Percentiles rank a stretch among this genome's conserved stretches.
Evolutionary conservation across 1,284 basidiomycete species (phyloP).

Genomic region (Malassezia pachydermatis): DNA sequence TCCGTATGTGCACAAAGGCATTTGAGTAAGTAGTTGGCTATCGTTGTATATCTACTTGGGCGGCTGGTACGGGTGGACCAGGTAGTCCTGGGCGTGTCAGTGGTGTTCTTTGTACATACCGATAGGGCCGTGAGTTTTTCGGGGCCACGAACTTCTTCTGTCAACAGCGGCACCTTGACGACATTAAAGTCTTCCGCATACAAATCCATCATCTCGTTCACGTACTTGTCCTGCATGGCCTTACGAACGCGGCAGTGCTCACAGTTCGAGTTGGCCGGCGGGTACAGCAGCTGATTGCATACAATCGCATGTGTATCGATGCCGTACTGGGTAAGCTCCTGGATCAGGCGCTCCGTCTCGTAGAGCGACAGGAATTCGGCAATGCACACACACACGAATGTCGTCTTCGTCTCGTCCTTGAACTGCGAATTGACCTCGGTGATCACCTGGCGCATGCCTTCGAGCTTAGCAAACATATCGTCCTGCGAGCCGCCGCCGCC

Average conservation of each 20-base stretch:
- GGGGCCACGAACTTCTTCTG: slow-evolving; percentile 89
- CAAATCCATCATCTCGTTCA: slow-evolving; percentile 43
- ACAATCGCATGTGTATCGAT: slow-evolving; percentile 99
- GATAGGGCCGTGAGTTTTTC: slow-evolving; percentile 68
- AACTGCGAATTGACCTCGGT: slow-evolving; percentile 99
- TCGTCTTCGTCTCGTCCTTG: slow-evolving; percentile 96
- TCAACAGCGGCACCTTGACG: slow-evolving; percentile 72
- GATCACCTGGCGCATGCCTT: slow-evolving; percentile 91
- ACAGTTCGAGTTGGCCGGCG: slow-evolving; percentile 78
- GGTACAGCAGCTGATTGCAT: slow-evolving; percentile 92
- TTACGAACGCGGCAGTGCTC: slow-evolving; percentile 88
- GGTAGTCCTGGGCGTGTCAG: slow-evolving; percentile 18
- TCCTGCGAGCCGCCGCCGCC: slow-evolving; percentile 53
- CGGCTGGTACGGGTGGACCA: slow-evolving; percentile 36
- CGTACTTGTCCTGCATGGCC: slow-evolving; percentile 75
- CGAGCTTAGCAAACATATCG: slow-evolving; percentile 96
- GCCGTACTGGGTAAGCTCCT: slow-evolving; percentile 88
- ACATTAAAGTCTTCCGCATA: slow-evolving; percentile 46
- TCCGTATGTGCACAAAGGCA: slow-evolving; percentile 7
- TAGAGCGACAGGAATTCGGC: slow-evolving; percentile 96
- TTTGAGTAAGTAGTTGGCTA: too few relatives aligned
- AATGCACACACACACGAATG: slow-evolving; percentile 92
- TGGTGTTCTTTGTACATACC: slow-evolving; percentile 11
- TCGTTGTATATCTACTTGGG: slow-evolving; percentile 18
- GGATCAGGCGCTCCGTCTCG: slow-evolving; percentile 93